A percentile compares a stretch with the other conserved stretches of the same genome.
phyloP scores from a whole-genome alignment of 2,329 filamentous ascomycete species.

The Pseudocercospora macadamiae region DNA sequence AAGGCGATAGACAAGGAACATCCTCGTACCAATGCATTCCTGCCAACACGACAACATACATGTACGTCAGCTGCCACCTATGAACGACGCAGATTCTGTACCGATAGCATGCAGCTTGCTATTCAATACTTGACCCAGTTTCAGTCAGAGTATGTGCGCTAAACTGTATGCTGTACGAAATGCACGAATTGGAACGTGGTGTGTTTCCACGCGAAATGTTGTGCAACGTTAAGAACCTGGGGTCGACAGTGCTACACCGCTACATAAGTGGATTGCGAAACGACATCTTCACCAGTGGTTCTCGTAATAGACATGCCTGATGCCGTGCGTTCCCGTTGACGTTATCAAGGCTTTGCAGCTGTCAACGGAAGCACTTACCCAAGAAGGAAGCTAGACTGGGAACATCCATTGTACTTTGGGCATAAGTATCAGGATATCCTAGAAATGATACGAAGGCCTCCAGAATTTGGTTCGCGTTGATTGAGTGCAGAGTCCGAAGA shows the following conservation, averaged over 20 bases:
- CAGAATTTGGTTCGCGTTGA: neutral
- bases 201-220: constrained; percentile 18
- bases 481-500: neutral
- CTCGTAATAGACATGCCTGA: neutral
- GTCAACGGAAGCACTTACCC: constrained; percentile 1
- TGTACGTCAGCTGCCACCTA: constrained; percentile 18
- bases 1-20: constrained; percentile 13
- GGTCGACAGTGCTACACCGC: constrained; percentile 7
- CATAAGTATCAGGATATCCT: neutral
- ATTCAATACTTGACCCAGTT: constrained; percentile 1
- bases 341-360: constrained; percentile 4
- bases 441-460: neutral
- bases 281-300: neutral
- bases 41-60: constrained; percentile 21
- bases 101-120: neutral
- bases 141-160: constrained; percentile 1
- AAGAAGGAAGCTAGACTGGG: neutral
- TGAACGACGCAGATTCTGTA: neutral
- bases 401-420: constrained; percentile 5
- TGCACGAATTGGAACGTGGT: constrained; percentile 9
- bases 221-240: constrained; percentile 16
- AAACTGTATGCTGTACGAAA: constrained; percentile 6
- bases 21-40: constrained; percentile 17
- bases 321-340: neutral
- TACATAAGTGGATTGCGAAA: neutral